phyloP scores from a whole-genome alignment of 1,284 basidiomycete genomes.

The Cryptococcus floricola region DNA sequence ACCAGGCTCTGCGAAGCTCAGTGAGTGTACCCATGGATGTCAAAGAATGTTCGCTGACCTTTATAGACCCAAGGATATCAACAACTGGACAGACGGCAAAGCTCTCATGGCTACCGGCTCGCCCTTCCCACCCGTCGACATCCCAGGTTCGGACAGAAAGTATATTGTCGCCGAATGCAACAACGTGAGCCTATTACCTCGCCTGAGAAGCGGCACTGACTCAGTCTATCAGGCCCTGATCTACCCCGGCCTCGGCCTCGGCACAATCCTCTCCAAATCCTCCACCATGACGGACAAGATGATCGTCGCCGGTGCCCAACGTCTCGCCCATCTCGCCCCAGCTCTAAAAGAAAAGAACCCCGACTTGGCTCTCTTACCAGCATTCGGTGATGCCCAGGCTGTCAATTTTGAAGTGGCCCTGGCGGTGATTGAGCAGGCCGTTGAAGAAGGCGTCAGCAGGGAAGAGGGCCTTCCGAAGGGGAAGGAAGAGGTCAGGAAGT shows the following conservation, averaged over 20 bases:
- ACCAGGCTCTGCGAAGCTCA: slow-evolving; percentile 66
- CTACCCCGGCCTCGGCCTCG: slow-evolving; percentile 71
- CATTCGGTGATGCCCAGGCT: slow-evolving; percentile 57
- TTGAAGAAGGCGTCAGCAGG: slow-evolving; percentile 64
- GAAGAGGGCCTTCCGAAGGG: slow-evolving; percentile 55
- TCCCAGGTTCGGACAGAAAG: slow-evolving; percentile 56
- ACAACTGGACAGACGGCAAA: slow-evolving; percentile 70
- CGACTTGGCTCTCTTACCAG: slow-evolving; percentile 53
- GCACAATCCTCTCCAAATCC: slow-evolving; percentile 55
- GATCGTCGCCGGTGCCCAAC: slow-evolving; percentile 61
- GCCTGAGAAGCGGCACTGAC: neutral
- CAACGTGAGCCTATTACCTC: slow-evolving; percentile 22
- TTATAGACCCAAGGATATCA: slow-evolving; percentile 55
- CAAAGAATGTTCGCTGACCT: neutral
- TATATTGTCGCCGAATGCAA: slow-evolving; percentile 52
- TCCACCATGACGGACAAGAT: slow-evolving; percentile 39
- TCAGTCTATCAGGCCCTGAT: slow-evolving; percentile 58
- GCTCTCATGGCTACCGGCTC: slow-evolving; percentile 76
- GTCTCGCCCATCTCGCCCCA: slow-evolving; percentile 66
- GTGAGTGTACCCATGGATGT: slow-evolving; percentile 16
- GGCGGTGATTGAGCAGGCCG: slow-evolving; percentile 70
- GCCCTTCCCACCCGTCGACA: slow-evolving; percentile 71
- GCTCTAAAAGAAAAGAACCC: slow-evolving; percentile 58
- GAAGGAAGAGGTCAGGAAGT: slow-evolving; percentile 56
- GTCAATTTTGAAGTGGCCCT: slow-evolving; percentile 73